A percentile compares a stretch with the other conserved stretches of the same genome.
phyloP scores from a whole-genome alignment of 805 yeast species.

The Schizosaccharomyces japonicus region DNA sequence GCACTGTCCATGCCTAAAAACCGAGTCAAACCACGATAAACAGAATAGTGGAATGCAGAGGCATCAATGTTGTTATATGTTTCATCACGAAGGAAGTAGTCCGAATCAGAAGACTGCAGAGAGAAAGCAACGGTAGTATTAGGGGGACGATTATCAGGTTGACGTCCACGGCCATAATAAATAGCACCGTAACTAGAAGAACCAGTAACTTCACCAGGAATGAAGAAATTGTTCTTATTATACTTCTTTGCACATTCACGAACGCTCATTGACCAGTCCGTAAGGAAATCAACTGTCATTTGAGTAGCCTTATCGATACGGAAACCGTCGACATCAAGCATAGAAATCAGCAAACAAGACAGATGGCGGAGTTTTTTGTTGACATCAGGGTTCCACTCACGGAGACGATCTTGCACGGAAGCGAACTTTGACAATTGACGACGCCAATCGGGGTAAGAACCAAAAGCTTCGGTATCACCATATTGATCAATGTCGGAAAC shows the following conservation, averaged over 20 bases:
- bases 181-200: background rate
- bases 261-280: background rate
- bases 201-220: constrained; percentile 4
- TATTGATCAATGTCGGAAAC: constrained; percentile 3
- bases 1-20: constrained; percentile 3
- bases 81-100: background rate
- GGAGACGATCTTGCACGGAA: constrained; percentile 3
- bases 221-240: background rate
- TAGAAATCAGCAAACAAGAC: constrained; percentile 1
- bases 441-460: constrained; percentile 2
- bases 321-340: constrained; percentile 4
- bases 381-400: constrained; percentile 3
- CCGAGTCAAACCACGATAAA: background rate
- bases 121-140: background rate
- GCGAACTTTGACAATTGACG: constrained; percentile 5
- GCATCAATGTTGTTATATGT: background rate
- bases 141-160: constrained; percentile 3
- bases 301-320: constrained; percentile 5
- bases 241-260: background rate
- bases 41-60: constrained; percentile 2
- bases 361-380: background rate
- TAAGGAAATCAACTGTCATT: constrained; percentile 3
- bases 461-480: constrained; percentile 4
- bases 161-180: constrained; percentile 1
- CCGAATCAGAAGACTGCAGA: background rate